phyloP scores from a whole-genome alignment of 441 rosid species.

The Gossypium davidsonii region DNA sequence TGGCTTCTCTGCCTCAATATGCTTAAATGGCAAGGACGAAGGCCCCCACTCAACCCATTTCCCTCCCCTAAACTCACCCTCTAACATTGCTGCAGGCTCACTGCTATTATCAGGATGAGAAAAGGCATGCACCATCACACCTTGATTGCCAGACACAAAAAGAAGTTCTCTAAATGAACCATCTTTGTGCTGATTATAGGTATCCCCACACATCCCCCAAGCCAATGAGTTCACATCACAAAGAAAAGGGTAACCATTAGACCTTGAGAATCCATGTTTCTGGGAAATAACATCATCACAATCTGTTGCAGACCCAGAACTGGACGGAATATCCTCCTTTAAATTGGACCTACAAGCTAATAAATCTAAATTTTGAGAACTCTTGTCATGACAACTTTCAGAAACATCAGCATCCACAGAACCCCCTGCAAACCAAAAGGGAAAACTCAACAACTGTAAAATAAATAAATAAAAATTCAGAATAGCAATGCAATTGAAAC shows the following conservation, averaged over 20 bases:
- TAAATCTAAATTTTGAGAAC: slow-evolving; percentile 33
- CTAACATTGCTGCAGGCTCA: slow-evolving; percentile 23
- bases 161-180: slow-evolving; percentile 67
- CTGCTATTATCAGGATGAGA: slow-evolving; percentile 31
- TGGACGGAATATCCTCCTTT: slow-evolving; percentile 34
- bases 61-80: slow-evolving; percentile 51
- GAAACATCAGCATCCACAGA: slow-evolving; percentile 27
- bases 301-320: slow-evolving; percentile 47
- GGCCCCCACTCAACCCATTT: slow-evolving; percentile 97
- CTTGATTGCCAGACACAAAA: slow-evolving; percentile 60
- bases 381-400: slow-evolving; percentile 25
- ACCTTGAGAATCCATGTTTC: slow-evolving; percentile 29
- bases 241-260: slow-evolving; percentile 44
- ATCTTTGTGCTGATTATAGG: slow-evolving; percentile 54
- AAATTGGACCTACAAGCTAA: slow-evolving; percentile 38
- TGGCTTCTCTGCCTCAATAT: slow-evolving; percentile 19
- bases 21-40: slow-evolving; percentile 22
- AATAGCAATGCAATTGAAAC: not conserved
- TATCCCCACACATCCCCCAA: slow-evolving; percentile 85
- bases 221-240: slow-evolving; percentile 73
- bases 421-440: slow-evolving; percentile 35
- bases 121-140: slow-evolving; percentile 88
- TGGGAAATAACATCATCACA: slow-evolving; percentile 35
- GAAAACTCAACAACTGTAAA: slow-evolving; percentile 4
- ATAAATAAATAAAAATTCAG: not conserved